Base-by-base conservation (phyloP, 1,284 basidiomycete species). In the Entoloma clypeatum region DNA sequence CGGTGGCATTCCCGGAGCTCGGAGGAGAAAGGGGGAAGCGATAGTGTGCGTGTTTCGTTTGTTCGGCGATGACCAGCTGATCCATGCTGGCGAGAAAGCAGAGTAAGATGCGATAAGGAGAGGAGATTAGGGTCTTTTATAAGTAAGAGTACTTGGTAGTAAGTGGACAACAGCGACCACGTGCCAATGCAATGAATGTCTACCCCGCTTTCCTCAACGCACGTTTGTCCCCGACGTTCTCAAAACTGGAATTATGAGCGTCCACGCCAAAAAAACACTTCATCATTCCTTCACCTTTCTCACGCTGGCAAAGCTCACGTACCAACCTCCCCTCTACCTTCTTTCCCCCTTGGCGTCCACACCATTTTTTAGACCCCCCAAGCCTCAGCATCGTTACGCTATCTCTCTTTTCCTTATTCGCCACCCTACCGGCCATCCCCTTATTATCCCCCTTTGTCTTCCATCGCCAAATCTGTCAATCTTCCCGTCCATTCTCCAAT, bases 11-110 rank as follows among this genome's bases (percentile, higher is more conserved):
- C 13, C 62, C 61, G 26, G 71, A 71, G 44, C 60, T 68, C 21
- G 69, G 69, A 31, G 71, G 68, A 18, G 69, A 71, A 28, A 68
- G 57, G 2, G 71, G 69, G 42, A 71, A 72, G 29, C 55, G 56
- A 51, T 60, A 63, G 34, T 52, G 48, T 6, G 54, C 53, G 17
- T 55, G 48, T 41, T 52, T 57, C 16, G 50, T 21, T 45, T 54
- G 55, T 29, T 48, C 51, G 18, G 46, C 36, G 25, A 57, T 54
- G 39, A 44, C 32, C 27, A 27, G n/a, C n/a, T n/a, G n/a, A n/a
- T n/a, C n/a, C n/a, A n/a, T n/a, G n/a, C n/a, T n/a, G n/a, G n/a
- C n/a, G 23, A n/a, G 36, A 11, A 9, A 25, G 18, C 32, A 19
- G n/a, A 17, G 32, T 17, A 21, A 21, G 29, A 9, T 31, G 10